Evolutionary conservation across 768 basidiomycete species (phyloP).

Genomic region (Dictyophora rubrovolvata): DNA sequence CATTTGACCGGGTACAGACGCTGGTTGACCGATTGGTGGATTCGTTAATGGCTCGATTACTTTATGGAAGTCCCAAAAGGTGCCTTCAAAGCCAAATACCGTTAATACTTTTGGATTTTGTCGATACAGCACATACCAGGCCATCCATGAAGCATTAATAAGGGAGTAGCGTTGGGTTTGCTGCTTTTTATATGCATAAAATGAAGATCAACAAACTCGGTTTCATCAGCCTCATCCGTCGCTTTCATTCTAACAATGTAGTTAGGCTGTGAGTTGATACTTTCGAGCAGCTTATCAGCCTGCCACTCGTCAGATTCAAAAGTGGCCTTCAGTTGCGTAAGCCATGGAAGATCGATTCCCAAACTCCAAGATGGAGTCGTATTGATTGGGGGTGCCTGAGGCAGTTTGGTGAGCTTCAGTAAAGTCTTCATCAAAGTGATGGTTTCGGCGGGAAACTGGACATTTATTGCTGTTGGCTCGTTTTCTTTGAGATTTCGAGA

Average conservation of each 20-base stretch:
- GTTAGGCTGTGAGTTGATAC: constrained; percentile 9
- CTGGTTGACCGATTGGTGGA: constrained; percentile 8
- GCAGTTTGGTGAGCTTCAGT: constrained; percentile 1
- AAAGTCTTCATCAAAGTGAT: constrained; percentile 6
- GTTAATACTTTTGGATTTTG: not conserved
- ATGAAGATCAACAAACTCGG: constrained; percentile 10
- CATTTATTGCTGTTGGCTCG: constrained; percentile 1
- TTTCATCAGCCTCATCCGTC: not conserved
- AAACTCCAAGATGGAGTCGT: constrained; percentile 1
- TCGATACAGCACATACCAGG: constrained; percentile 3
- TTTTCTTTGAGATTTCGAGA: not conserved
- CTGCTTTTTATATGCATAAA: constrained; percentile 11
- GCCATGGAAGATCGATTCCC: constrained; percentile 8
- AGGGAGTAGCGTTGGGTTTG: constrained; percentile 7
- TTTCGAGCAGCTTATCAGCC: constrained; percentile 2
- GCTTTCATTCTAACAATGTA: constrained; percentile 9
- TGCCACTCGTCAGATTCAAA: constrained; percentile 9
- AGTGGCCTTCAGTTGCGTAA: constrained; percentile 5
- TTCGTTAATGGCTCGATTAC: constrained; percentile 12
- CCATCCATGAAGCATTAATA: constrained; percentile 13
- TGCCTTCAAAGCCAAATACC: constrained; percentile 1
- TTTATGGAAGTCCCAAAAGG: constrained; percentile 15
- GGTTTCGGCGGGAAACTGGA: constrained; percentile 4
- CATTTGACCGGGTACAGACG: constrained; percentile 5
- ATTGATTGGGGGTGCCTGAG: constrained; percentile 5